Base-by-base conservation (phyloP, 345 rosid genomes). In the Angophora floribunda region DNA sequence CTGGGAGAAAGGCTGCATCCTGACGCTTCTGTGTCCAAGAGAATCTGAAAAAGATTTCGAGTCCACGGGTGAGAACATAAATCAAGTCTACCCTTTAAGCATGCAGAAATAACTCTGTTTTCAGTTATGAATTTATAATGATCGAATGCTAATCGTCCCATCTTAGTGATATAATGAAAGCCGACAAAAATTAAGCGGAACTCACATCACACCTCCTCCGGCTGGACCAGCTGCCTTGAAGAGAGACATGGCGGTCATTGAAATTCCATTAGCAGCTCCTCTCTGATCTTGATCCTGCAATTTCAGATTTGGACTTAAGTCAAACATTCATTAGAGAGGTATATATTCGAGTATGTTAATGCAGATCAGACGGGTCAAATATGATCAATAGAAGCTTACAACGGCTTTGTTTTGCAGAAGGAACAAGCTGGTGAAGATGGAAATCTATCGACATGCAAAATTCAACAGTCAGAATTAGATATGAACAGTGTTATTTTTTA, bases 151-250 rank as follows among this genome's bases (percentile, higher is more conserved):
- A 41, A 21, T 84, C 1, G 85, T 47, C 0, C 32, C 7, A 1
- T 21, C 24, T 9, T 26, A n/a, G 26, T 84, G 30, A n/a, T 24
- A 49, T 49, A 10, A 45, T 17, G 50, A 22, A 13, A 19, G 52
- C 32, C 13, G 30, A 49, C 28, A 70, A 49, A 9, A 86, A 86
- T 84, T 15, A 45, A 57, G 47, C 24, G 44, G 61, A 50, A 85
- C 94, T 93, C 90, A 94, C 96, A 92, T 12, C 24, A 90, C 86
- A 30, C 96, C 95, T 36, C 93, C 95, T 63, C 89, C 93, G 9
- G 93, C 94, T 51, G 94, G 95, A 87, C 93, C 95, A 14, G 51
- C 88, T 13, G 94, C 94, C 88, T 94, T 94, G 90, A 93, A 93
- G 86, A 94, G 75, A 21, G 96, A 89, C 92, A 90, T 89, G 44